Base-by-base conservation (phyloP, 2,329 filamentous ascomycete species). In the Aphanocladium album region DNA sequence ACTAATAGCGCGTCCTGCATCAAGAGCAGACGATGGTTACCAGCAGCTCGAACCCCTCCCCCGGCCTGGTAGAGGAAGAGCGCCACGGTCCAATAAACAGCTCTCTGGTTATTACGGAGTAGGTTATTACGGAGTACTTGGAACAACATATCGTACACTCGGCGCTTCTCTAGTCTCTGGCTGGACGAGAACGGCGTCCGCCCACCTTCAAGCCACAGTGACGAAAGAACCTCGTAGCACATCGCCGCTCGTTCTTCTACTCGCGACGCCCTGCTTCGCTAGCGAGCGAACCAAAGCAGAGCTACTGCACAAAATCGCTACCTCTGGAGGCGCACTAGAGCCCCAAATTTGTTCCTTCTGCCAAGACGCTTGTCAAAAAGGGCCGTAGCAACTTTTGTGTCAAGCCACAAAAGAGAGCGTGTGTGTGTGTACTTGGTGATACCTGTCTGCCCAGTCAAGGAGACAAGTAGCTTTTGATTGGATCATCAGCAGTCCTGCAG, bases 121-220 rank as follows among this genome's bases (percentile, higher is more conserved):
- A n/a, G n/a, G n/a, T n/a, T n/a, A n/a, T n/a, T n/a, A n/a, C n/a
- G n/a, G n/a, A n/a, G n/a, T n/a, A n/a, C n/a, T n/a, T n/a, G n/a
- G n/a, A n/a, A n/a, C n/a, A n/a, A n/a, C n/a, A n/a, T n/a, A n/a
- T n/a, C n/a, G n/a, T n/a, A n/a, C n/a, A n/a, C n/a, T n/a, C n/a
- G n/a, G 25, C 33, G 46, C 56, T 27, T 55, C 52, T 55, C 23
- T 37, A 41, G 23, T 35, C 21, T n/a, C 9, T 23, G 30, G 51
- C 51, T 27, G 19, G 14, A 2, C n/a, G 21, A 27, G 49, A 11
- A 12, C 25, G 19, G 17, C 19, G 21, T 39, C 19, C 23, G 33
- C 54, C 5, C 30, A 30, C 30, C 19, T 33, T 50, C 35, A 58
- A 58, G 56, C 56, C 56, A 58, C 56, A 58, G 46, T 51, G 56